These are phyloP conservation scores for Aechmea fasciata DNA, from an alignment of 176 grass and related monocot genomes.

Conservation along the genomic window DNA sequence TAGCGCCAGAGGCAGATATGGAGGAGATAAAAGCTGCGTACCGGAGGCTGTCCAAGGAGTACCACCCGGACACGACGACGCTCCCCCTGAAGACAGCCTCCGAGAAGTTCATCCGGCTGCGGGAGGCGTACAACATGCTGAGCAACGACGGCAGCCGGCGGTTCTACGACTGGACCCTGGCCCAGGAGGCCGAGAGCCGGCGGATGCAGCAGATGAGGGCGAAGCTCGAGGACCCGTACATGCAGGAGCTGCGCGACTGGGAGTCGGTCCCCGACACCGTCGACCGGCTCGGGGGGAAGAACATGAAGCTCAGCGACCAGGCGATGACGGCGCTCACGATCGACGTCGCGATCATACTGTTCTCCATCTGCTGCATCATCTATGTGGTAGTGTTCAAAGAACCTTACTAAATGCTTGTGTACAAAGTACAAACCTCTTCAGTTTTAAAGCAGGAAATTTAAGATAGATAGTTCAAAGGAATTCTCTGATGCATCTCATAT, in stretches of 20 bases:
- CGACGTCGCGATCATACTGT: conserved; percentile 55
- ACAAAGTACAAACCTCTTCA: not conserved
- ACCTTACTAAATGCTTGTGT: conserved; percentile 33
- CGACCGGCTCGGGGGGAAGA: conserved; percentile 76
- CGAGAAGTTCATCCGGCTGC: conserved; percentile 71
- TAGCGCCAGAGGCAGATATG: conserved; percentile 47
- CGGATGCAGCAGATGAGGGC: conserved; percentile 66
- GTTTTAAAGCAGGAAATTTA: not conserved
- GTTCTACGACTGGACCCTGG: conserved; percentile 94
- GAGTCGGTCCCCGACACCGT: conserved; percentile 65
- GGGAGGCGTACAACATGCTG: conserved; percentile 80
- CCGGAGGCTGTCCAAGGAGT: conserved; percentile 86
- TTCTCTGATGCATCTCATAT: too few relatives aligned
- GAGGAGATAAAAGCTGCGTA: conserved; percentile 93
- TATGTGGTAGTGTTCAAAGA: conserved; percentile 65
- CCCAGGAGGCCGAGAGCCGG: conserved; percentile 81
- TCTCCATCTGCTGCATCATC: conserved; percentile 55
- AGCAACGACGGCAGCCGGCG: conserved; percentile 60
- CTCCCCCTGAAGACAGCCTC: conserved; percentile 70
- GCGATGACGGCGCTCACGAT: conserved; percentile 70
- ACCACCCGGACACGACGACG: conserved; percentile 88
- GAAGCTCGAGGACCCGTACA: conserved; percentile 64
- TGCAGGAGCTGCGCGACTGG: conserved; percentile 54
- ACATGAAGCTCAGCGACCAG: conserved; percentile 85
- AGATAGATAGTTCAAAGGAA: too few relatives aligned